A percentile compares a stretch with the other conserved stretches of the same genome.
These are phyloP conservation scores for Boeremia lycopersici DNA, from an alignment of 2,329 filamentous ascomycete genomes.

Conservation along the genomic window DNA sequence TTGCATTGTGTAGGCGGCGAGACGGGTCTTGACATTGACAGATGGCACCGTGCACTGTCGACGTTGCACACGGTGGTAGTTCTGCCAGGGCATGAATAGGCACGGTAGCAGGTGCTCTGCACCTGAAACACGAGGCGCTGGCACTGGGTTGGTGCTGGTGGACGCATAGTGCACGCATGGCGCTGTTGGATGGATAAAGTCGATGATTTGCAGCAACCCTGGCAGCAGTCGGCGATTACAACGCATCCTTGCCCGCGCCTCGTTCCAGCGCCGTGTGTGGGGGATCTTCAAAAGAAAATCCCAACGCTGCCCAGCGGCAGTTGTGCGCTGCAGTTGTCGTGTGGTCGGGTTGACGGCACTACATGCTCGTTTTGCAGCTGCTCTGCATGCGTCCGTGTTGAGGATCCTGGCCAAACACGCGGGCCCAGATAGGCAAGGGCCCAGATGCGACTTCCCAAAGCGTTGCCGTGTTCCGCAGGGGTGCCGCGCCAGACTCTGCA, in stretches of 20 bases:
- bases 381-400: neutral
- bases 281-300: conserved; percentile 2
- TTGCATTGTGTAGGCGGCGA: conserved; percentile 15
- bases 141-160: neutral
- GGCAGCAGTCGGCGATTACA: conserved; percentile 2
- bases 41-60: conserved; percentile 6
- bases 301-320: neutral
- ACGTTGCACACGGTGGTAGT: conserved; percentile 7
- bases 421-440: conserved; percentile 22
- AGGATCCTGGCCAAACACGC: conserved; percentile 21
- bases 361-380: conserved; percentile 1
- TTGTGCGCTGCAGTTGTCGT: neutral
- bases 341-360: neutral
- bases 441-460: conserved; percentile 26
- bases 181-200: conserved; percentile 8
- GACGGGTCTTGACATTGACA: conserved; percentile 10
- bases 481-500: neutral
- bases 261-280: conserved; percentile 4
- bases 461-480: conserved; percentile 19
- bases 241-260: conserved; percentile 8
- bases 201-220: conserved; percentile 8
- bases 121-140: conserved; percentile 18
- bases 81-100: neutral
- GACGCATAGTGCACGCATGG: conserved; percentile 4
- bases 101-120: conserved; percentile 10